Evolutionary conservation across 2,329 filamentous ascomycete species (phyloP), one percentile per base, ranked within the genome.

Genomic region (Claviceps pazoutovae): DNA sequence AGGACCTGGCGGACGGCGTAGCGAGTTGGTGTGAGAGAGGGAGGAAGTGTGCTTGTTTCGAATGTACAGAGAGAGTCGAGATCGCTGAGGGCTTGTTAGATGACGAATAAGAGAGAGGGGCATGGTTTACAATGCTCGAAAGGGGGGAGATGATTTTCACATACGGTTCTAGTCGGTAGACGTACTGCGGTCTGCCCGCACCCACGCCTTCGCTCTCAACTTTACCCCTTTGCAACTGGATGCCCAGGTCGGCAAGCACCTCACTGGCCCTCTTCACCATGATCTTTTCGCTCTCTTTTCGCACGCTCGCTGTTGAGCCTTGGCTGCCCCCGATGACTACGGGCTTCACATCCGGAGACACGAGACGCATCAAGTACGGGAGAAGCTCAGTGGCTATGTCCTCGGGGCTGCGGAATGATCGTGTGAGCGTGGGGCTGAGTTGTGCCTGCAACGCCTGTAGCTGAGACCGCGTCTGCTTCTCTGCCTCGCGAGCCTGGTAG

Each of bases 81-180:
- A 53, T 80, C 75, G 46, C 78, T 81, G 7, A 1, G 5, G 2
- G 23, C 7, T 8, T 36, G 45, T 36, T 14, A 34, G 6, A 11
- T 3, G 26, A 30, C n/a, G 23, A 34, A 34, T 9, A 4, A 34
- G 30, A 34, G 30, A 30, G 26, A 3, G 44, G 16, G 16, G 11
- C 13, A 17, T 17, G 38, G 6, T 39, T 7, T 8, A 16, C 38
- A n/a, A n/a, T 9, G 19, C 7, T 14, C 13, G 13, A 14, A 14
- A 21, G 43, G 21, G 23, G 30, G 23, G 16, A 11, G 21, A 5
- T 37, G 36, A 23, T 30, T 37, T 36, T 3, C 19, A 82, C 84
- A 75, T 72, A 90, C 77, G 93, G 93, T 62, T 97, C 91, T 87
- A 98, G 90, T 50, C 93, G 82, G 67, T 95, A 97, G 8, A 95